Percentiles rank a stretch among this genome's conserved stretches.
Conservation (phyloP, 495 filamentous ascomycete species). For the Sporormia fimetaria region DNA sequence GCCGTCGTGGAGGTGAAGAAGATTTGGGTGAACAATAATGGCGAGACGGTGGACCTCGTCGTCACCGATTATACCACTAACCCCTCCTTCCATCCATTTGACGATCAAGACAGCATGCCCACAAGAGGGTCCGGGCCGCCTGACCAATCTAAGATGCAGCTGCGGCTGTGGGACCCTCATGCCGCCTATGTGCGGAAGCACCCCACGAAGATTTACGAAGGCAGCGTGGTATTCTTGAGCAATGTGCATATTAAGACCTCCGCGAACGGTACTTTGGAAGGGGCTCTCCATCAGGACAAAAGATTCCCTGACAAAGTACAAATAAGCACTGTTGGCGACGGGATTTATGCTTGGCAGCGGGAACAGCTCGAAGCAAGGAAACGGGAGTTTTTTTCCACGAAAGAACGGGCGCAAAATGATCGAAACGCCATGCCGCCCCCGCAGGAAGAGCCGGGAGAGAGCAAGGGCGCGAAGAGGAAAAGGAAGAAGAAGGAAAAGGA, state of each 20-base stretch:
- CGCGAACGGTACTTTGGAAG: conserved; percentile 53
- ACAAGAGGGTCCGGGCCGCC: conserved; percentile 55
- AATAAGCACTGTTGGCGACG: conserved; percentile 36
- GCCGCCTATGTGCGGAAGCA: conserved; percentile 42
- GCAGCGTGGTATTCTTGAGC: conserved; percentile 50
- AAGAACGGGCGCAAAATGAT: too few species aligned
- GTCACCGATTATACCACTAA: conserved; percentile 82
- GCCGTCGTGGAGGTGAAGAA: conserved; percentile 67
- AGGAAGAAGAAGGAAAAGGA: conserved; percentile 33
- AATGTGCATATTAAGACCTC: conserved; percentile 60
- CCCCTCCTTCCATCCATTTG: conserved; percentile 45
- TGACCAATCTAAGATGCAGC: conserved; percentile 59
- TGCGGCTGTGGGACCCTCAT: conserved; percentile 64
- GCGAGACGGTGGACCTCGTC: conserved; percentile 51
- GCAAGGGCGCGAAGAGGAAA: conserved; percentile 24
- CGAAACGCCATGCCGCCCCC: too few species aligned
- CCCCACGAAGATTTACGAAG: conserved; percentile 44
- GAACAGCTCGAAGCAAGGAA: conserved; percentile 25
- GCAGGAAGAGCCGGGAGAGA: conserved; percentile 24
- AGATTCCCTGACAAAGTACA: conserved; percentile 41
- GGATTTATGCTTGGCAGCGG: neutral
- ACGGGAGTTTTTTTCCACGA: too few species aligned
- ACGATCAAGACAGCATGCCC: conserved; percentile 19
- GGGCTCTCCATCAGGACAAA: conserved; percentile 54
- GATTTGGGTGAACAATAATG: conserved; percentile 36